Evolutionary conservation across 2,329 filamentous ascomycete genomes (phyloP).

Genomic region (Ophiostoma sp.): DNA sequence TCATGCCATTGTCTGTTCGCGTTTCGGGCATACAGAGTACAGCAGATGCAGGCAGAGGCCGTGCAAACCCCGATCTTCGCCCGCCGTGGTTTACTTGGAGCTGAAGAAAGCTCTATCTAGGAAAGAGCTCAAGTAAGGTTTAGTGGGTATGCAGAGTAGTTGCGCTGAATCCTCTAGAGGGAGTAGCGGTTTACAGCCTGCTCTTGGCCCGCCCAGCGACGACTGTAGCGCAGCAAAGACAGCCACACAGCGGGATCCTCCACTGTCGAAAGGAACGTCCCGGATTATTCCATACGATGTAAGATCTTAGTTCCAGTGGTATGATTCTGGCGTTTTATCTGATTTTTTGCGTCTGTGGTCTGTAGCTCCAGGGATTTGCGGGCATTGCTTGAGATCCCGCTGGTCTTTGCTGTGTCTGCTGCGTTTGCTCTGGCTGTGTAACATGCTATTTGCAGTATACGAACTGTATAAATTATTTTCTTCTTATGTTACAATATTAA

Average conservation of each 20-base stretch:
- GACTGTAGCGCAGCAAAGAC: not conserved
- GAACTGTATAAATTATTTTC: not conserved
- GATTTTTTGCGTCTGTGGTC: not conserved
- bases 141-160: not conserved
- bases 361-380: not conserved
- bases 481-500: not conserved
- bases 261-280: not conserved
- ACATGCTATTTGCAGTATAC: not conserved
- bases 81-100: conserved; percentile 16
- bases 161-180: no score
- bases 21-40: not conserved
- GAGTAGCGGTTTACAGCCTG: not conserved
- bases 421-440: not conserved
- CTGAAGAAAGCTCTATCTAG: not conserved
- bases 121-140: not conserved
- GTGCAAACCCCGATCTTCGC: conserved; percentile 26
- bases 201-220: not conserved
- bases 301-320: not conserved
- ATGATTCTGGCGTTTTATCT: conserved; percentile 5
- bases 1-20: conserved; percentile 14
- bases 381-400: conserved; percentile 6
- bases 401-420: not conserved
- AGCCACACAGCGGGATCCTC: not conserved
- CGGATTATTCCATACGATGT: not conserved
- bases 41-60: conserved; percentile 19